These are phyloP conservation scores for Catharanthus roseus DNA, from an alignment of 257 asterid genomes.

Conservation along the genomic window DNA sequence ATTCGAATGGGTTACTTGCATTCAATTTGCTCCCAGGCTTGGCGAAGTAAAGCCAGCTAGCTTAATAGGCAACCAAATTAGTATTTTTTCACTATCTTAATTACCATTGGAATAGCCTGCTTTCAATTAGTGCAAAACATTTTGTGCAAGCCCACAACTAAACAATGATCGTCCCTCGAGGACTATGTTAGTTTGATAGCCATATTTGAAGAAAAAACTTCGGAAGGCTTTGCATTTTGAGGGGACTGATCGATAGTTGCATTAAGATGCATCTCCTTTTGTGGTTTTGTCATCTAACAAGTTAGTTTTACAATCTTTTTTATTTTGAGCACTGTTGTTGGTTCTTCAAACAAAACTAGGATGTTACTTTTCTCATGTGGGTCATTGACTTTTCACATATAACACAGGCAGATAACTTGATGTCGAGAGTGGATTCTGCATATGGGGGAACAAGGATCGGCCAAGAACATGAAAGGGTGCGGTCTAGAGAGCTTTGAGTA, in stretches of 20 bases:
- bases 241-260: not conserved
- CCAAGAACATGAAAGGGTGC: constrained; percentile 54
- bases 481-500: not conserved
- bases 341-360: not conserved
- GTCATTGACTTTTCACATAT: constrained; percentile 11
- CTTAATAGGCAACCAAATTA: not conserved
- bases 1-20: not conserved
- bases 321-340: not conserved
- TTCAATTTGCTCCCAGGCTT: not conserved
- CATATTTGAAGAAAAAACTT: not conserved
- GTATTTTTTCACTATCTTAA: too few relatives aligned
- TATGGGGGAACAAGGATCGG: constrained; percentile 25
- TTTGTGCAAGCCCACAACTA: too few relatives aligned
- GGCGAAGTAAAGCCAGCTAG: not conserved
- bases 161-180: not conserved
- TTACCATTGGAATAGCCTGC: too few relatives aligned
- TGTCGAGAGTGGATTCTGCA: constrained; percentile 68
- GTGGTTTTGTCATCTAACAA: not conserved
- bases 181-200: not conserved
- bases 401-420: constrained; percentile 67
- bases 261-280: not conserved
- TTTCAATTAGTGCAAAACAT: not conserved
- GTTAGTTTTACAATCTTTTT: not conserved
- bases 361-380: not conserved
- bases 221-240: not conserved